Percentiles rank a stretch among this genome's conserved stretches.
phyloP scores from a whole-genome alignment of 768 basidiomycete species.

The Calocybe cyanea region DNA sequence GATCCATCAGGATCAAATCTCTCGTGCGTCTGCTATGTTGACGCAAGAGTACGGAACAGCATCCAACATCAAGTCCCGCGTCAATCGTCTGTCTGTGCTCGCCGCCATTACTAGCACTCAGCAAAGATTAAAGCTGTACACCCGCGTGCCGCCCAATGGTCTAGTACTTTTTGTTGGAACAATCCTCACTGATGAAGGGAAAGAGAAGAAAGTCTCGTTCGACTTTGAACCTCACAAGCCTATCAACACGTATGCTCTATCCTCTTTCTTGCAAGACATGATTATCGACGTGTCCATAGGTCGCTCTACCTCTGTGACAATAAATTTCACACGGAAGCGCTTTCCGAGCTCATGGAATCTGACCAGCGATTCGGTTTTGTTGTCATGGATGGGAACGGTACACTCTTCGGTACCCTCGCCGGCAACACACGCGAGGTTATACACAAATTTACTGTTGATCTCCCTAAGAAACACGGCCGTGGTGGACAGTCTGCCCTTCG shows the following conservation, averaged over 20 bases:
- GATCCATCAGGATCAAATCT: constrained; percentile 77
- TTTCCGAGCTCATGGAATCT: constrained; percentile 93
- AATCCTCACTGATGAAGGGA: constrained; percentile 96
- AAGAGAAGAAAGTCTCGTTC: constrained; percentile 98
- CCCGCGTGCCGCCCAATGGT: constrained; percentile 93
- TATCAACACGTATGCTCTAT: constrained; percentile 85
- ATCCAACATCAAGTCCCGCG: constrained; percentile 99
- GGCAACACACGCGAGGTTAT: constrained; percentile 97
- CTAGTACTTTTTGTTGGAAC: constrained; percentile 98
- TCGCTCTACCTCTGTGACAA: constrained; percentile 99
- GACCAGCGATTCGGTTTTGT: constrained; percentile 99
- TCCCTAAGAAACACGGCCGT: constrained; percentile 99
- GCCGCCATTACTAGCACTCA: constrained; percentile 98
- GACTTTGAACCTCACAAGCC: constrained; percentile 99
- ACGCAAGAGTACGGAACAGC: constrained; percentile 98
- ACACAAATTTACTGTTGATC: constrained; percentile 98
- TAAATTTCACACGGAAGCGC: constrained; percentile 98
- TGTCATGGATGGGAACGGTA: constrained; percentile 99
- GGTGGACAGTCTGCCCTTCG: constrained; percentile 99
- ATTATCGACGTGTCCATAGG: constrained; percentile 32
- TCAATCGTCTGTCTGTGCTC: constrained; percentile 94
- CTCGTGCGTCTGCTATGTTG: constrained; percentile 90
- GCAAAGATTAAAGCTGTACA: constrained; percentile 95
- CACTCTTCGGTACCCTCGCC: constrained; percentile 91
- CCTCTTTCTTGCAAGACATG: background rate